A percentile compares a stretch with the other conserved stretches of the same genome.
Evolutionary conservation across 2,329 filamentous ascomycete genomes (phyloP).

Genomic region (Magnaporthales sp.): DNA sequence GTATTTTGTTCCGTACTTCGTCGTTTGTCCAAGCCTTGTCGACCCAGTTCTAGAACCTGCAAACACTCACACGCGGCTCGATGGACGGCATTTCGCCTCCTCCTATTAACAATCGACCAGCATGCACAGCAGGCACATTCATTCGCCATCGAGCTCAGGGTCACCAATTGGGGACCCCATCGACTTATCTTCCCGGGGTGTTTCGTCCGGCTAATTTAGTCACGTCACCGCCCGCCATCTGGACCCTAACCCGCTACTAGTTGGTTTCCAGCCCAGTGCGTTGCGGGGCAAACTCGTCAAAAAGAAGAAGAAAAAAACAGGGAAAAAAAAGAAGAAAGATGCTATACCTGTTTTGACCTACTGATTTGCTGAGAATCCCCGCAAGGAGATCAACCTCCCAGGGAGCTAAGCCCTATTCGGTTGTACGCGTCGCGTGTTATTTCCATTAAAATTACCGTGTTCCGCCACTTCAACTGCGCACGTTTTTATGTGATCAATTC

Average conservation of each 20-base stretch:
- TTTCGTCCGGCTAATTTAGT: neutral
- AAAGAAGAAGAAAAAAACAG: neutral
- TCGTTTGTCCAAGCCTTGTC: neutral
- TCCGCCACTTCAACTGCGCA: neutral
- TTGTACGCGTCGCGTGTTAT: neutral
- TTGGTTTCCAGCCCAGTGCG: neutral
- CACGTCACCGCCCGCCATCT: neutral
- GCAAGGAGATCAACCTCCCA: too few relatives aligned
- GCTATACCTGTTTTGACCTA: too few relatives aligned
- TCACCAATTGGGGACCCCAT: neutral
- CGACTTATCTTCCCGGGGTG: neutral
- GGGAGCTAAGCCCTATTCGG: neutral
- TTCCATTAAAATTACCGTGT: neutral
- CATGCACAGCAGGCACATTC: too few relatives aligned
- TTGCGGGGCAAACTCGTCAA: neutral
- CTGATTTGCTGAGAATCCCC: too few relatives aligned
- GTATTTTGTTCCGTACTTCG: neutral
- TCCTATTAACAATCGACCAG: neutral
- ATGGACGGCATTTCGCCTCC: neutral
- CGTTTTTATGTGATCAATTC: neutral
- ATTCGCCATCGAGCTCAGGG: too few relatives aligned
- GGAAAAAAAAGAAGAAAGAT: neutral
- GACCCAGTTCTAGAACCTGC: neutral
- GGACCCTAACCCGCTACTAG: neutral
- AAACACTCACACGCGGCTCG: neutral